These are phyloP conservation scores for Populus davidiana DNA, from an alignment of 345 rosid species.

Conservation along the genomic window DNA sequence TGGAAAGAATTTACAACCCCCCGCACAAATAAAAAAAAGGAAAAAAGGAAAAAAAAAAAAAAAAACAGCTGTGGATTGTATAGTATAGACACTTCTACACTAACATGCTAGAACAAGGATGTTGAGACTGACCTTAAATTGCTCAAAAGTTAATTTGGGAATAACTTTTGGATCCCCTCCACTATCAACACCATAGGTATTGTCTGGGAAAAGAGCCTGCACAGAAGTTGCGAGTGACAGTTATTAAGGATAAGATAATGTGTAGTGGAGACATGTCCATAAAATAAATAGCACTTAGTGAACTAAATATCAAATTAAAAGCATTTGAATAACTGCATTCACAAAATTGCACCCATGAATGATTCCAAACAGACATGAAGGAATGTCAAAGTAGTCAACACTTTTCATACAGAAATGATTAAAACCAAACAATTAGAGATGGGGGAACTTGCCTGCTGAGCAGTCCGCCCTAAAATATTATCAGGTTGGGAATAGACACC, in stretches of 20 bases:
- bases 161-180: conserved; percentile 94
- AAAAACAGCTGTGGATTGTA: neutral
- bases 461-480: conserved; percentile 69
- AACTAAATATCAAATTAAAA: neutral
- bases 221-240: conserved; percentile 14
- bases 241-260: conserved; percentile 17
- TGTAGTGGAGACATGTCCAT: neutral
- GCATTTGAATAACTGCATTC: neutral
- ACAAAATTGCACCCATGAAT: neutral
- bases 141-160: conserved; percentile 80
- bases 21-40: too few species aligned
- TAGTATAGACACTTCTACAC: neutral
- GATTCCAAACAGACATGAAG: neutral
- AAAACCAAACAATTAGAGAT: neutral
- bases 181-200: conserved; percentile 95
- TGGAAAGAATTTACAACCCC: too few species aligned
- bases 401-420: neutral
- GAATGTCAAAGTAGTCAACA: neutral
- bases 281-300: neutral
- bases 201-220: conserved; percentile 89
- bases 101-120: neutral
- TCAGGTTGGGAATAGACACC: conserved; percentile 99
- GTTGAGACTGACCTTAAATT: conserved; percentile 62
- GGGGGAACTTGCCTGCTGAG: conserved; percentile 66
- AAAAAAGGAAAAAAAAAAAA: too few species aligned